phyloP scores from a whole-genome alignment of 2,329 filamentous ascomycete species.

The Trichoderma lentiforme region DNA sequence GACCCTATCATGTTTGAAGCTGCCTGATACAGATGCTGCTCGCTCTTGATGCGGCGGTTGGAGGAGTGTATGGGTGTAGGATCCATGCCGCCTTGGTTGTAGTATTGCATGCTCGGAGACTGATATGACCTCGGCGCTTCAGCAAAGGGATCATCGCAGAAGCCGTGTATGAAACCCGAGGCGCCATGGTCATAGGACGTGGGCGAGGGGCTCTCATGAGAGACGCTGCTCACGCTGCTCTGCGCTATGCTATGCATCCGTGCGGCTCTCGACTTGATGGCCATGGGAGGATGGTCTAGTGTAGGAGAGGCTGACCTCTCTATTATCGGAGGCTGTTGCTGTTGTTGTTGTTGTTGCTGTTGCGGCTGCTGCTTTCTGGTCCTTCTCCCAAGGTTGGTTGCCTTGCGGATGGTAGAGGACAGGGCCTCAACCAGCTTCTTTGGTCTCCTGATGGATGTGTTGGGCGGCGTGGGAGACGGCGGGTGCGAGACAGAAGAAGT shows the following conservation, averaged over 20 bases:
- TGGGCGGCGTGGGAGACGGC: conserved; percentile 34
- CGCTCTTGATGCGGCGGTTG: conserved; percentile 29
- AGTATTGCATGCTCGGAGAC: conserved; percentile 31
- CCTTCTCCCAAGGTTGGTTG: conserved; percentile 34
- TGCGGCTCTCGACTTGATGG: conserved; percentile 32
- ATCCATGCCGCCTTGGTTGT: conserved; percentile 29
- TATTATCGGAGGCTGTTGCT: not conserved
- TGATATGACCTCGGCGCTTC: conserved; percentile 27
- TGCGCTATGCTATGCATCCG: conserved; percentile 23
- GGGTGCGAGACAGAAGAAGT: conserved; percentile 29
- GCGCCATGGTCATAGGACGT: conserved; percentile 26
- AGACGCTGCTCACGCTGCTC: conserved; percentile 10
- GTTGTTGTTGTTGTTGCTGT: not conserved
- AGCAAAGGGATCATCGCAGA: conserved; percentile 39
- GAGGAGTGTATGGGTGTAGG: conserved; percentile 41
- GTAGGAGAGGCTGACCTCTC: conserved; percentile 32
- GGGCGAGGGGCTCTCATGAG: conserved; percentile 27
- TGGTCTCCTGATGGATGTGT: conserved; percentile 30
- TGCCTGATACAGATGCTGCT: conserved; percentile 27
- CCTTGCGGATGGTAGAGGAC: conserved; percentile 41
- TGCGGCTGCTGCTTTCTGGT: conserved; percentile 25
- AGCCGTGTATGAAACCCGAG: conserved; percentile 35
- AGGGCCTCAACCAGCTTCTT: conserved; percentile 42
- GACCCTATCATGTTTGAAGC: not conserved
- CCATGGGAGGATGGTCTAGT: conserved; percentile 33